Evolutionary conservation across 805 yeast species (phyloP), one percentile per base, ranked within the genome.

Genomic region (Metschnikowia santaceciliae): DNA sequence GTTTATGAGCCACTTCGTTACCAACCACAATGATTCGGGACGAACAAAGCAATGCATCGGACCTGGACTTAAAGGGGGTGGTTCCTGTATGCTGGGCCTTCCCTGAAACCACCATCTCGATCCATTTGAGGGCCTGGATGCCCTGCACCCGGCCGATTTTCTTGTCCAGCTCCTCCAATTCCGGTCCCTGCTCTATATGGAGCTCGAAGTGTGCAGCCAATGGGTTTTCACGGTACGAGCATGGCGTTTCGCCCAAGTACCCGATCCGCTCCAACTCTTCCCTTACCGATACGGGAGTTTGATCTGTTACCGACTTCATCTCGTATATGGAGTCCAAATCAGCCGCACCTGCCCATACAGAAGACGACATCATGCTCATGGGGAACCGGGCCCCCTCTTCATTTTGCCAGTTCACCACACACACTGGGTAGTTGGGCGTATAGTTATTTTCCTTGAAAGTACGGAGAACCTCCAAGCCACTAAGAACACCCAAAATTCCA

Each of bases 351-450:
- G 88, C 80, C 87, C 87, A 85, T 2, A 83, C 88, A 13, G 83
- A 76, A 4, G 86, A 79, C 2, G 86, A 78, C 79, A 84, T 83
- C 64, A 82, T 75, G 41, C 84, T 75, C 67, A 79, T 72, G n/a
- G 90, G 88, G 60, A 84, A 85, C 46, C 91, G 67, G 0, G 90
- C 90, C 50, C 91, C 91, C 68, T 85, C 91, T 62, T 85, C 91
- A 60, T 85, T 85, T 64, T 83, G 82, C 91, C 91, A 85, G 60
- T 80, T 75, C 38, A 85, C 75, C 4, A 82, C 74, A 5, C 84
- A 82, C 49, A 85, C 77, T 7, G 90, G 90, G 54, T 73, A 84
- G 48, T 81, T 76, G n/a, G 91, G 88, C 10, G 70, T 72, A 59
- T 68, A 76, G 40, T 74, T 69, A 62, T 81, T 80, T 15, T 81